Percentiles rank a stretch among this genome's conserved stretches.
Evolutionary conservation across 495 filamentous ascomycete genomes (phyloP).

Genomic region (Aspergillus cavernicola): DNA sequence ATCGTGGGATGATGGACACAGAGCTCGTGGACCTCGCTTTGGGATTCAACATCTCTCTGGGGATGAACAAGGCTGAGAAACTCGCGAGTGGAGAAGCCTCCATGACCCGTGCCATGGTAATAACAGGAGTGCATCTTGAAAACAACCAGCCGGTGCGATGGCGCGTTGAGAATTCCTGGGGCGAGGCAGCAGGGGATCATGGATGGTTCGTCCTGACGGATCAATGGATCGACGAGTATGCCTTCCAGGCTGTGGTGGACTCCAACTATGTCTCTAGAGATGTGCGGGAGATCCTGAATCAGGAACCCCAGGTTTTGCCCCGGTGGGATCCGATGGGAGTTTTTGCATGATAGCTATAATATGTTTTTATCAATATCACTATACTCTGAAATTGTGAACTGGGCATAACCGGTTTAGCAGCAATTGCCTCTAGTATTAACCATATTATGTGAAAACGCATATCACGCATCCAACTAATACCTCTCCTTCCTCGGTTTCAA

Average conservation of each 20-base stretch:
- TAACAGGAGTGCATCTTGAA: conserved; percentile 77
- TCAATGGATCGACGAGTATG: conserved; percentile 82
- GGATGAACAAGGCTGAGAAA: conserved; percentile 68
- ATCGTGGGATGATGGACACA: conserved; percentile 72
- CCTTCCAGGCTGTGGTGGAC: conserved; percentile 84
- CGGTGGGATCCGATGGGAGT: conserved; percentile 89
- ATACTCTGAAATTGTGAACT: too few relatives aligned
- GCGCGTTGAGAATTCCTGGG: conserved; percentile 87
- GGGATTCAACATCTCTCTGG: conserved; percentile 69
- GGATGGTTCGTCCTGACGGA: conserved; percentile 89
- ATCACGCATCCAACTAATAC: too few relatives aligned
- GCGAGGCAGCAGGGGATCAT: conserved; percentile 57
- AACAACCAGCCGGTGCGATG: conserved; percentile 64
- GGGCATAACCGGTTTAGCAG: too few relatives aligned
- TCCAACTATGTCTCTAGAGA: conserved; percentile 61
- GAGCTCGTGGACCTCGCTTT: conserved; percentile 69
- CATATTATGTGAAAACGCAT: too few relatives aligned
- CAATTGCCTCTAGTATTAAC: too few relatives aligned
- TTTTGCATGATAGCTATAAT: conserved; percentile 66
- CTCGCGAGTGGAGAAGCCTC: conserved; percentile 65
- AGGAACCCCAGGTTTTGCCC: conserved; percentile 66
- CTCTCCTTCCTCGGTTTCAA: too few relatives aligned
- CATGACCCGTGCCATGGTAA: conserved; percentile 91
- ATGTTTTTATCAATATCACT: too few relatives aligned
- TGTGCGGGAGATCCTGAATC: conserved; percentile 62